These are phyloP conservation scores for Aegilops speltoides DNA, from an alignment of 176 grass and related monocot species.

Conservation along the genomic window DNA sequence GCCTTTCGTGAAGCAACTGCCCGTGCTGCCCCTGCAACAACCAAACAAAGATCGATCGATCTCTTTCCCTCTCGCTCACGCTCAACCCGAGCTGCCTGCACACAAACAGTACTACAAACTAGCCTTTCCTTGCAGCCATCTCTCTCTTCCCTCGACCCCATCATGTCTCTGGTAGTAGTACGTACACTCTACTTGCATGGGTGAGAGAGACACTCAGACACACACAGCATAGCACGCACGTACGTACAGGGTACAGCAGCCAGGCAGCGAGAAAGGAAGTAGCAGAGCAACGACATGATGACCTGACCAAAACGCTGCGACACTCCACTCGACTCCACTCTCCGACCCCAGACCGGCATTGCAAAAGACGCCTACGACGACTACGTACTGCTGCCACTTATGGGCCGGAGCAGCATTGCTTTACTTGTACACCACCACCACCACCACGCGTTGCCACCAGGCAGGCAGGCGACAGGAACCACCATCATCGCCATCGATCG, in stretches of 20 bases:
- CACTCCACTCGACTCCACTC: conserved; percentile 7
- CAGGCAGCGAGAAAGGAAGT: neutral
- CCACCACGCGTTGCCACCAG: conserved; percentile 6
- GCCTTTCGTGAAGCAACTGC: conserved; percentile 49
- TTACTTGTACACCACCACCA: conserved; percentile 33
- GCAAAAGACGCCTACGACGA: conserved; percentile 7
- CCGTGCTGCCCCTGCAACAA: neutral
- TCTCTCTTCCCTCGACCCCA: no score
- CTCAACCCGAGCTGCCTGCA: neutral
- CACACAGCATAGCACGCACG: neutral
- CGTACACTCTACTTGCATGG: conserved; percentile 26
- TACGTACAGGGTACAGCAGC: neutral
- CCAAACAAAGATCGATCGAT: neutral
- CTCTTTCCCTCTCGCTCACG: neutral
- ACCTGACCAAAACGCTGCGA: conserved; percentile 43
- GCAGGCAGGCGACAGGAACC: conserved; percentile 7
- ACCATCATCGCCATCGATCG: neutral
- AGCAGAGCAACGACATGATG: conserved; percentile 33
- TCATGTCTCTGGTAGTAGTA: no score
- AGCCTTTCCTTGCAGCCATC: neutral
- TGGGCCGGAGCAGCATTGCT: neutral
- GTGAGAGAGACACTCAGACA: neutral
- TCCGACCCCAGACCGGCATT: neutral
- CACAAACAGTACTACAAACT: neutral
- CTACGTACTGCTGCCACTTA: conserved; percentile 16